Evolutionary conservation across 768 basidiomycete species (phyloP), one percentile per base, ranked within the genome.

Genomic region (Lyophyllum shimeji): DNA sequence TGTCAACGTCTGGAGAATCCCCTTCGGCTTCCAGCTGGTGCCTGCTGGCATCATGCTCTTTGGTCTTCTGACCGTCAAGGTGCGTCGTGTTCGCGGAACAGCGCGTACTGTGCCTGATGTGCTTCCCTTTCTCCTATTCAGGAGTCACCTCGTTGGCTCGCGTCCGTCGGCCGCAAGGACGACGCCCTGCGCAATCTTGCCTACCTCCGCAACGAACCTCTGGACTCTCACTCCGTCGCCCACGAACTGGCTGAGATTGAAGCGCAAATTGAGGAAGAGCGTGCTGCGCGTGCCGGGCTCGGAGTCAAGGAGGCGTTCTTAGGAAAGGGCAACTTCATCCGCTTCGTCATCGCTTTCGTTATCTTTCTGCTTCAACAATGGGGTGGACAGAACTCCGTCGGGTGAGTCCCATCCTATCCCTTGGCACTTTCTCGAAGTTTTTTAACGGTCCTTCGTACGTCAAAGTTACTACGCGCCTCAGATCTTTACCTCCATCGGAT

Each of bases 331-430:
- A 93, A 93, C 72, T 80, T 84, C 45, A 74, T 86, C 57, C 86
- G 93, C 21, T 94, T 95, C 74, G 73, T 87, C n/a, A 92, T 95
- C 63, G 92, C 93, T 1, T 85, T 90, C 61, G 69, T 80, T 24
- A 89, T 92, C 58, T 92, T 93, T 75, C 66, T 89, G 57, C 73
- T 92, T 7, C 92, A 93, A 61, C 90, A 93, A 66, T 92, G 86
- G 86, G 80, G 82, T 46, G 93, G 93, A 1, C 92, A 93, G 67
- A 91, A 94, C 71, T 86, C 87, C 0, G 87, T 93, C 60, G 76
- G 74, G 77, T 81, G 56, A 31, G 75, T 62, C 29, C 29, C 9
- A 29, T 29, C 9, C 4, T 17, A 4, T n/a, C 1, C 24, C 17
- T 18, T 60, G 11, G 39, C 25, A 18, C 6, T 51, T 4, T 25